Evolutionary conservation across 2,329 filamentous ascomycete species (phyloP).

Genomic region (Sclerotinia subarctica): DNA sequence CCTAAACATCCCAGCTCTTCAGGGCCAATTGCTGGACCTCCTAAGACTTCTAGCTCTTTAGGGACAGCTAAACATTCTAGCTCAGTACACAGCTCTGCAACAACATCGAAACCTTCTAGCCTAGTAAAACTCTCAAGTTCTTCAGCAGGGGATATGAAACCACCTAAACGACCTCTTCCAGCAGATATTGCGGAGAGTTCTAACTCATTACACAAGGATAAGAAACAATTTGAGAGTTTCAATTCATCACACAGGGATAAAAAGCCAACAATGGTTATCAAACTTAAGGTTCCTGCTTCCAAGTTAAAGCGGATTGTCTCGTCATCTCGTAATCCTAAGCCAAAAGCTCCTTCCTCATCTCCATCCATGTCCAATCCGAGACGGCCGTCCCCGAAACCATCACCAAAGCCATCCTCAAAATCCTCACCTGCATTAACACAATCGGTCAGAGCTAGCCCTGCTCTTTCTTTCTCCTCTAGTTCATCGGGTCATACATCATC

Average conservation of each 20-base stretch:
- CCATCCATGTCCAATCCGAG: slow-evolving; percentile 15
- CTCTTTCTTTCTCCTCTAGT: slow-evolving; percentile 23
- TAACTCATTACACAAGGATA: slow-evolving; percentile 8
- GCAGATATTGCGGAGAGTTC: slow-evolving; percentile 21
- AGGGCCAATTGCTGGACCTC: background rate
- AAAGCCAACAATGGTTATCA: slow-evolving; percentile 20
- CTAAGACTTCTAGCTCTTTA: background rate
- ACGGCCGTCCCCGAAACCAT: slow-evolving; percentile 20
- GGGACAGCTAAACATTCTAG: slow-evolving; percentile 4
- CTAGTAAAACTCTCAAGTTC: slow-evolving; percentile 6
- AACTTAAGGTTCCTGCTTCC: slow-evolving; percentile 18
- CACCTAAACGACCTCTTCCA: slow-evolving; percentile 30
- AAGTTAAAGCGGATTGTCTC: slow-evolving; percentile 29
- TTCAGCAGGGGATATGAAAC: slow-evolving; percentile 25
- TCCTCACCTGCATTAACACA: slow-evolving; percentile 25
- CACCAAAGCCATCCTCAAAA: slow-evolving; percentile 26
- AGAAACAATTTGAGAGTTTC: slow-evolving; percentile 4
- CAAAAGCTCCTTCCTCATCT: slow-evolving; percentile 11
- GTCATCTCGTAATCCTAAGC: slow-evolving; percentile 26
- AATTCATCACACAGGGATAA: slow-evolving; percentile 6
- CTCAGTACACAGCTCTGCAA: background rate
- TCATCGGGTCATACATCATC: slow-evolving; percentile 15
- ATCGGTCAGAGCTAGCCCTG: slow-evolving; percentile 21
- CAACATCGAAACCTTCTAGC: background rate
- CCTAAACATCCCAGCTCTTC: slow-evolving; percentile 1